Evolutionary conservation across 257 asterid species (phyloP).

Genomic region (Haberlea rhodopensis): DNA sequence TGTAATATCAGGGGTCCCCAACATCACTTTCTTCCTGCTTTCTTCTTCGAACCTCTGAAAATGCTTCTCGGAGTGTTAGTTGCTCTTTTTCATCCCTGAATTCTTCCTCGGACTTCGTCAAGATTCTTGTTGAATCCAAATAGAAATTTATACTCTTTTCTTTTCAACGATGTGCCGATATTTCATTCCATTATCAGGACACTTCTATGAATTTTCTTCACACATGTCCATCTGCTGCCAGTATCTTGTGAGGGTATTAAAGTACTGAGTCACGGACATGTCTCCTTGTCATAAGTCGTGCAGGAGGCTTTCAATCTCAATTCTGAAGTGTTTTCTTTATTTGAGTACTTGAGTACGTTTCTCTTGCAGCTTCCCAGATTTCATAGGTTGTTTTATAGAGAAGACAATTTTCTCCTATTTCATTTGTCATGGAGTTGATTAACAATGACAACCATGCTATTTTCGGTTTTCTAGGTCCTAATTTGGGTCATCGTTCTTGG

Average conservation of each 20-base stretch:
- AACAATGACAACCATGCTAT: constrained; percentile 14
- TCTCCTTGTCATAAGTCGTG: neutral
- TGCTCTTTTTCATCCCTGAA: neutral
- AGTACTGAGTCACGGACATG: neutral
- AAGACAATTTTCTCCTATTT: neutral
- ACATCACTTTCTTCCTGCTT: neutral
- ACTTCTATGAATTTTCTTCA: neutral
- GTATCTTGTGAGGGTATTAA: neutral
- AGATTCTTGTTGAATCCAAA: neutral
- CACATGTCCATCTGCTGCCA: constrained; percentile 6
- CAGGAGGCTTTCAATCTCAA: neutral
- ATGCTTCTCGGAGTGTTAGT: neutral
- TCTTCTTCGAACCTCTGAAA: neutral
- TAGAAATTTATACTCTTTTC: neutral
- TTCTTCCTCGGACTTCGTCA: constrained; percentile 2
- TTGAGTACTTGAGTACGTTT: neutral
- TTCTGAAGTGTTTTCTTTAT: neutral
- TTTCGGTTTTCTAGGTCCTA: neutral
- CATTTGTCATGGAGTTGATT: constrained; percentile 9
- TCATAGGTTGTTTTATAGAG: neutral
- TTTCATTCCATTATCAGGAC: neutral
- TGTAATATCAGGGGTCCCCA: no score
- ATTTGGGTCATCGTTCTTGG: neutral
- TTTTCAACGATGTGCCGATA: neutral
- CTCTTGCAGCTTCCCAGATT: constrained; percentile 6